Percentiles rank a stretch among this genome's conserved stretches.
Evolutionary conservation across 495 filamentous ascomycete genomes (phyloP).

Genomic region (Podospora didyma): DNA sequence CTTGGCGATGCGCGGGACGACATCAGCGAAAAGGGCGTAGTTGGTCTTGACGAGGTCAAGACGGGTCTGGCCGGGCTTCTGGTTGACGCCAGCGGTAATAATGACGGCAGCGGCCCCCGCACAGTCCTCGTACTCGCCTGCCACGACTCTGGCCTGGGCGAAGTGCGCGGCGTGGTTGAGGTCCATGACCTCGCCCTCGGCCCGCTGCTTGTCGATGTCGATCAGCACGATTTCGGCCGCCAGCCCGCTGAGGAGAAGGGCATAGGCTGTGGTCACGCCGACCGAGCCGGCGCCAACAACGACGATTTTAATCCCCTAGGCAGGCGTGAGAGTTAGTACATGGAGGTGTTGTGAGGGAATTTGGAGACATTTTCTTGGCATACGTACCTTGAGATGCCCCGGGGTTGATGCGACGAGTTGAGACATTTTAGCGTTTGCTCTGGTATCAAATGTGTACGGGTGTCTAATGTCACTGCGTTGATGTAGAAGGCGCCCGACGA

Average conservation of each 20-base stretch:
- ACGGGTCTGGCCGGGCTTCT: constrained; percentile 30
- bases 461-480: too few species aligned
- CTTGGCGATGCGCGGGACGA: constrained; percentile 24
- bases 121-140: constrained; percentile 32
- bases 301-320: constrained; percentile 27
- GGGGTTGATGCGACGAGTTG: too few species aligned
- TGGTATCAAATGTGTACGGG: too few species aligned
- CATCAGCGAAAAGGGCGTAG: constrained; percentile 19
- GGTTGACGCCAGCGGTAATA: constrained; percentile 39
- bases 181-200: constrained; percentile 35
- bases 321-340: too few species aligned
- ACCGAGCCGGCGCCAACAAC: constrained; percentile 52
- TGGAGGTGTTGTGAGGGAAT: too few species aligned
- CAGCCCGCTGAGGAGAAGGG: constrained; percentile 47
- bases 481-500: too few species aligned
- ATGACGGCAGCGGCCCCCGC: constrained; percentile 53
- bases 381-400: too few species aligned
- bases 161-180: constrained; percentile 34
- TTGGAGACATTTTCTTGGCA: too few species aligned
- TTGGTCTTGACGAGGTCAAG: constrained; percentile 30
- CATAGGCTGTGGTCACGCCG: constrained; percentile 52
- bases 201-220: constrained; percentile 29
- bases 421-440: too few species aligned
- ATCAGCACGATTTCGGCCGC: constrained; percentile 48
- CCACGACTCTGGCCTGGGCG: constrained; percentile 30